Conservation (phyloP, 1,284 basidiomycete species). For the Singerocomus inundabilis region DNA sequence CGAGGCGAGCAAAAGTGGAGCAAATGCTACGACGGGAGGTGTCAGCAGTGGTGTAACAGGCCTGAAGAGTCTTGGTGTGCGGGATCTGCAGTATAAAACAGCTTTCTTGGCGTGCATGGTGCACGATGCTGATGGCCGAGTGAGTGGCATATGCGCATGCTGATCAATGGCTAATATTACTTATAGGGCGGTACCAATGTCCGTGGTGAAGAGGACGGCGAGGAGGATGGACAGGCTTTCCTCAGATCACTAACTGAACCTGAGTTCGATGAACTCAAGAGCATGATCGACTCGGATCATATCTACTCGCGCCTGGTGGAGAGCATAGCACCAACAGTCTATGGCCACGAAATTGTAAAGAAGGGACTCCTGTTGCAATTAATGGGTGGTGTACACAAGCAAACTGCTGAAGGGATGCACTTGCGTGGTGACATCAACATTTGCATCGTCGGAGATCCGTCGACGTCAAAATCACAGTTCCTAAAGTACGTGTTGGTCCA, state of each 20-base stretch:
- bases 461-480: constrained; percentile 97
- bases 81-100: constrained; percentile 97
- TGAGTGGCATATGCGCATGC: constrained; percentile 40
- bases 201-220: constrained; percentile 80
- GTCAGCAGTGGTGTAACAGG: constrained; percentile 90
- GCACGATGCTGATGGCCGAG: constrained; percentile 83
- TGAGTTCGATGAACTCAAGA: constrained; percentile 92
- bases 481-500: constrained; percentile 68
- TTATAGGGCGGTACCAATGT: constrained; percentile 77
- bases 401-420: constrained; percentile 95
- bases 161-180: constrained; percentile 6
- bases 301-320: constrained; percentile 94
- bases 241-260: constrained; percentile 87
- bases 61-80: constrained; percentile 90
- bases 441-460: constrained; percentile 97
- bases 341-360: constrained; percentile 98
- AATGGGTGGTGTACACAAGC: constrained; percentile 99
- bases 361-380: constrained; percentile 97
- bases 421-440: constrained; percentile 98
- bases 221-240: constrained; percentile 78
- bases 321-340: constrained; percentile 97
- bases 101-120: constrained; percentile 99
- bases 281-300: constrained; percentile 91
- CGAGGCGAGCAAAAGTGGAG: constrained; percentile 71
- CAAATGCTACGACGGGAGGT: constrained; percentile 58